A percentile compares a stretch with the other conserved stretches of the same genome.
Evolutionary conservation across 352 stramenopile genomes (phyloP).

Genomic region (Pilasporangium apinafurcum): DNA sequence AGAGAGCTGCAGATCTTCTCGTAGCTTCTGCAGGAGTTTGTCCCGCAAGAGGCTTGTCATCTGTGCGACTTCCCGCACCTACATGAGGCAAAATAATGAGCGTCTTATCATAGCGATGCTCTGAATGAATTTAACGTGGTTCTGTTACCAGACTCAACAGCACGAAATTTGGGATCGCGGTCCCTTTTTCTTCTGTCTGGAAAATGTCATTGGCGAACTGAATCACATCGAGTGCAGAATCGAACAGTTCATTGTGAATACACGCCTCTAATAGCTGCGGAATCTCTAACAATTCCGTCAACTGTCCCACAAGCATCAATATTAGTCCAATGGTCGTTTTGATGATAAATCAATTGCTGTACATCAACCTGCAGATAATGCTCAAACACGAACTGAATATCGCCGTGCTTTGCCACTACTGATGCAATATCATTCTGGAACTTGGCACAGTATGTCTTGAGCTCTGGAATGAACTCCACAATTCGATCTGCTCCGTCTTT

Average conservation of each 20-base stretch:
- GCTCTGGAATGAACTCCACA: slow-evolving; percentile 34
- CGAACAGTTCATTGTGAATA: slow-evolving; percentile 94
- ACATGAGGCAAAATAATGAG: neutral
- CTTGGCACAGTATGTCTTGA: slow-evolving; percentile 41
- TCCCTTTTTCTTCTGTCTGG: slow-evolving; percentile 15
- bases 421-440: slow-evolving; percentile 49
- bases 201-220: slow-evolving; percentile 86
- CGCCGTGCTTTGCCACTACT: slow-evolving; percentile 63
- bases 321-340: too few species aligned
- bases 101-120: too few species aligned
- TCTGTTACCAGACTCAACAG: slow-evolving; percentile 61
- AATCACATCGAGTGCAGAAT: slow-evolving; percentile 95
- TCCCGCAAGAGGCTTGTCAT: slow-evolving; percentile 58
- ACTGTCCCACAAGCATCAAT: slow-evolving; percentile 23
- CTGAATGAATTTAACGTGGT: neutral
- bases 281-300: slow-evolving; percentile 97
- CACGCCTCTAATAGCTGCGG: slow-evolving; percentile 97
- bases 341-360: too few species aligned
- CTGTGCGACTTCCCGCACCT: slow-evolving; percentile 58
- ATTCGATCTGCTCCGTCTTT: slow-evolving; percentile 62
- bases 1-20: slow-evolving; percentile 72
- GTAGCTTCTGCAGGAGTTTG: slow-evolving; percentile 78
- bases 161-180: slow-evolving; percentile 45
- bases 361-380: slow-evolving; percentile 72
- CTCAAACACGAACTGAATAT: slow-evolving; percentile 88